Evolutionary conservation across 805 yeast species (phyloP), one percentile per base, ranked within the genome.

Genomic region (Pichia cabralensis): DNA sequence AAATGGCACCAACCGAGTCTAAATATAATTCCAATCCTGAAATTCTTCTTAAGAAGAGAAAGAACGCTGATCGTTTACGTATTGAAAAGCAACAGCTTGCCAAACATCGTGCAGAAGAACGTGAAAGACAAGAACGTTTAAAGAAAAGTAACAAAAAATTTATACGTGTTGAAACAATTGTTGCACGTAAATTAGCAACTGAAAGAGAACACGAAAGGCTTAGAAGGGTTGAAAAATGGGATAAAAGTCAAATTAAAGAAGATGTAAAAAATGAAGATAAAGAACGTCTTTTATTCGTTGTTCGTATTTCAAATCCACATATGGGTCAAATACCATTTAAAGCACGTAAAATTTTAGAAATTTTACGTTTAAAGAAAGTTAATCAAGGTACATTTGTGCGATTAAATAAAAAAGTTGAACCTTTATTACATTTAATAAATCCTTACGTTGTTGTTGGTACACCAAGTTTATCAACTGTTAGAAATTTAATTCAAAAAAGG

Each of bases 401-500:
- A 53, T 60, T 71, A 37, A 78, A 79, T 19, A 56, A 68, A 11
- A 60, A 69, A n/a, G 68, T 77, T 28, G 66, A 61, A 49, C 80
- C 83, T 28, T 64, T 80, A 34, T 61, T 82, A 50, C 78, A 74
- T 52, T 59, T 82, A 42, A 67, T 80, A 35, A 66, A 82, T 15
- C 89, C 92, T 33, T 81, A 80, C 51, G 65, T 80, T 32, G 79
- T 80, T 32, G 64, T 76, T 43, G 94, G 94, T 28, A 64, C 64
- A 40, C 94, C 94, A 38, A 74, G 84, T n/a, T 60, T 80, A 48
- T 64, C 71, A 17, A 75, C 86, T 3, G 73, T 81, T 36, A 75
- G 92, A 61, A 70, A 76, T 40, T 60, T 82, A 38, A 65, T 82
- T 48, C 89, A 79, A 56, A 82, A 81, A 60, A 76, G 92, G 69